Base-by-base conservation (phyloP, 352 stramenopile species). In the Globisporangium cystogenes region DNA sequence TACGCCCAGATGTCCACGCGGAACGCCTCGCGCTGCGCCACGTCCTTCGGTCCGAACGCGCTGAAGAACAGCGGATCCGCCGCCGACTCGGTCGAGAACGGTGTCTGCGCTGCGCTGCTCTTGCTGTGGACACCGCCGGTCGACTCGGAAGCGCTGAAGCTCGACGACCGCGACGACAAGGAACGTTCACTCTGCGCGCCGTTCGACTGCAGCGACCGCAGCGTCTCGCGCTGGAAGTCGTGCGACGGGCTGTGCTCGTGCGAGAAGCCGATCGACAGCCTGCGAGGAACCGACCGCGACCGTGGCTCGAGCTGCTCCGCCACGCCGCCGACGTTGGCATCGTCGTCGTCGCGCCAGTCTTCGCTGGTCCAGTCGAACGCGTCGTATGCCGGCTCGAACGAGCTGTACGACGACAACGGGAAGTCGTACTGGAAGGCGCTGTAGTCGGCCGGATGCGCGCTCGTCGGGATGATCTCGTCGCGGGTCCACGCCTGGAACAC, bases 1-100 rank as follows among this genome's bases (percentile, higher is more conserved):
- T 87, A 90, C 5, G 71, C 76, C 80, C 80, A 90, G 36, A 90
- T 67, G 29, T 90, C 75, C 24, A 90, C 58, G 1, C 73, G 68
- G 60, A 90, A 88, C 18, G 50, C 58, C 12, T 86, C 72, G 5
- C 64, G 67, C 26, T 65, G 43, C 3, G 62, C 54, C 11, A 82
- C 67, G 45, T 83, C 65, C 29, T 59, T 53, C 7, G 67, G 72
- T 7, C 69, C 76, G 44, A 87, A 90, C 18, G 67, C 73, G 45
- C 76, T 87, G 31, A 87, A 75, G 47, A 74, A 71, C 20, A 87
- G 70, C 3, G 65, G 60, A 53, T 87, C 76, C 0, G 59, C 42
- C 11, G 45, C 50, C n/a, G 58, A 53, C 14, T 59, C 64, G 0
- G 58, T 37, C 3, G 51, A 64, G 23, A 49, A 51, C 24, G 50